Conservation (phyloP, 2,329 filamentous ascomycete genomes). For the Biscogniauxia mediterranea region DNA sequence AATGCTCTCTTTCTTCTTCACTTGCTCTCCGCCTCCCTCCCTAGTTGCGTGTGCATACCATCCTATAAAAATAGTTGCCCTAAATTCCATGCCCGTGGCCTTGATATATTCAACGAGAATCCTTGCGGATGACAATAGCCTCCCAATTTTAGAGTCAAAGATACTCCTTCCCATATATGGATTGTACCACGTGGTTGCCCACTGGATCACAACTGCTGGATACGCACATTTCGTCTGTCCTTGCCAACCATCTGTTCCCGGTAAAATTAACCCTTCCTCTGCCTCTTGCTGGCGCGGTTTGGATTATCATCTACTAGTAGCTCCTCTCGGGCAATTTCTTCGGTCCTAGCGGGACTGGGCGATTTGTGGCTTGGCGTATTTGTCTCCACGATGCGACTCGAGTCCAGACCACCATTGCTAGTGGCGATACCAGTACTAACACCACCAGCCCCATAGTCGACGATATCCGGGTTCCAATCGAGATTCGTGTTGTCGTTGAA, state of each 20-base stretch:
- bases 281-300: slow-evolving; percentile 31
- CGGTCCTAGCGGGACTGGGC: slow-evolving; percentile 48
- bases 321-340: slow-evolving; percentile 49
- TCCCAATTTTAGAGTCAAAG: not conserved
- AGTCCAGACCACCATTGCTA: slow-evolving; percentile 11
- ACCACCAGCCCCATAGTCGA: slow-evolving; percentile 18
- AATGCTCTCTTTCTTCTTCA: not conserved
- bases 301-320: slow-evolving; percentile 31
- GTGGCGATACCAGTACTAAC: slow-evolving; percentile 4
- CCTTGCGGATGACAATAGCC: not conserved
- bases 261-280: slow-evolving; percentile 27
- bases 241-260: not conserved
- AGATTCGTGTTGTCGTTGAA: slow-evolving; percentile 23
- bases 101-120: not conserved
- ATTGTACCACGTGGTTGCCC: not conserved
- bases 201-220: not conserved
- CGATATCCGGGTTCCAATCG: slow-evolving; percentile 26
- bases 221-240: not conserved
- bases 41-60: not conserved
- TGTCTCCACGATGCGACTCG: slow-evolving; percentile 26
- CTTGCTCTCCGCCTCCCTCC: too few relatives aligned
- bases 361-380: slow-evolving; percentile 38
- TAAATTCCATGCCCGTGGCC: not conserved
- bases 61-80: not conserved
- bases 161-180: not conserved